Evolutionary conservation across 768 basidiomycete species (phyloP), one percentile per base, ranked within the genome.

Genomic region (Trametes elegans): DNA sequence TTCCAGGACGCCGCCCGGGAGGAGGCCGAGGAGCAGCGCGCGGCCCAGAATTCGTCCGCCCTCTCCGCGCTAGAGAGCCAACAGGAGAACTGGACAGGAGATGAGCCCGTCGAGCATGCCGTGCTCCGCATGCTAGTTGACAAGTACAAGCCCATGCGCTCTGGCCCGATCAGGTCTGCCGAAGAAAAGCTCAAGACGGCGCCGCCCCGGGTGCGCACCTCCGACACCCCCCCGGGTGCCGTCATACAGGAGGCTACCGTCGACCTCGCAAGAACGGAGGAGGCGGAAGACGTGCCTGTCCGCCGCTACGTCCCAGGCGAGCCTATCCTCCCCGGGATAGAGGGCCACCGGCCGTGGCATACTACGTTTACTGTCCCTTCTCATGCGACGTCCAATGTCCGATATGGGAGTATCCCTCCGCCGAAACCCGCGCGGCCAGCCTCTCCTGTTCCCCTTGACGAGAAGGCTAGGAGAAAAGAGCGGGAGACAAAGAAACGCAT

Each of bases 101-200:
- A 93, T 10, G 91, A 93, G 68, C 74, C 77, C 7, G 74, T 81
- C 1, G 73, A 82, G 49, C 84, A 89, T 70, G 79, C 84, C 0
- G 84, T 93, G 0, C 74, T 91, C 16, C 80, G 90, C 19, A 93
- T 95, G 89, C 77, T 93, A 5, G 78, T 92, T 29, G 91, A 93
- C 74, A 88, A 90, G 66, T 85, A 93, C 74, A 92, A 88, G 69
- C 90, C 91, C 1, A 70, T 92, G 29, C 78, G 88, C n/a, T 78
- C 74, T 8, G 84, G 82, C 8, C 66, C 71, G 10, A 77, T 88
- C 38, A 69, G 74, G 57, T 76, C 79, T 1, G 86, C 87, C 6
- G 87, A 90, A 46, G 74, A 88, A 65, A 88, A 84, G 66, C 61
- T 89, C 47, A 84, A 78, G 66, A 70, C 75, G 39, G 67, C 72